Percentiles rank a stretch among this genome's conserved stretches.
These are phyloP conservation scores for Clohesyomyces aquaticus DNA, from an alignment of 495 filamentous ascomycete species.

Conservation along the genomic window DNA sequence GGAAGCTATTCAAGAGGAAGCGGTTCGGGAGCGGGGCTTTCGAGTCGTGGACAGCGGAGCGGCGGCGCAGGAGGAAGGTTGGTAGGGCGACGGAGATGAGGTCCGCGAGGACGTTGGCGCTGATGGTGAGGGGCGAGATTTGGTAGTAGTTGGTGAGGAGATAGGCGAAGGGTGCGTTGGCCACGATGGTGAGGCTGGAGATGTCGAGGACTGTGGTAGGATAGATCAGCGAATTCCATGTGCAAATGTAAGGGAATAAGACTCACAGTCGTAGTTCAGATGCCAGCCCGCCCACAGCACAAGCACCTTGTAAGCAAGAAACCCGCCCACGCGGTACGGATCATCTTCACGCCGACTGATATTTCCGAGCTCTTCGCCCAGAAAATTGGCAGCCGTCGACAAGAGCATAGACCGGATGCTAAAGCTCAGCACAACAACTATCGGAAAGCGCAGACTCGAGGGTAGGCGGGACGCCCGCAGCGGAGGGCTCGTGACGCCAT, in stretches of 20 bases:
- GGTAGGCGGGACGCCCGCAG: conserved; percentile 50
- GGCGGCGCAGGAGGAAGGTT: conserved; percentile 68
- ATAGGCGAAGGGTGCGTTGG: conserved; percentile 70
- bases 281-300: conserved; percentile 74
- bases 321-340: conserved; percentile 61
- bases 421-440: conserved; percentile 68
- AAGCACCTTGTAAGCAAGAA: conserved; percentile 68
- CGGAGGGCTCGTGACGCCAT: conserved; percentile 13
- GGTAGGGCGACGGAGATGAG: conserved; percentile 68
- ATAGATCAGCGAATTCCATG: background rate
- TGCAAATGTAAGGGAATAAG: background rate
- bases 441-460: conserved; percentile 59
- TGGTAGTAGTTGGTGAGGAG: conserved; percentile 76
- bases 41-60: conserved; percentile 65
- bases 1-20: conserved; percentile 67
- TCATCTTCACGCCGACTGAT: conserved; percentile 65
- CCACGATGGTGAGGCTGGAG: conserved; percentile 66
- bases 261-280: conserved; percentile 68
- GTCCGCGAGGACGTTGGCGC: conserved; percentile 64
- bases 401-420: conserved; percentile 60
- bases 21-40: conserved; percentile 62
- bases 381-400: conserved; percentile 55
- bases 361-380: conserved; percentile 60
- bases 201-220: conserved; percentile 64
- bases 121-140: conserved; percentile 60